Base-by-base conservation (phyloP, 495 filamentous ascomycete species). In the Tuber borchii region DNA sequence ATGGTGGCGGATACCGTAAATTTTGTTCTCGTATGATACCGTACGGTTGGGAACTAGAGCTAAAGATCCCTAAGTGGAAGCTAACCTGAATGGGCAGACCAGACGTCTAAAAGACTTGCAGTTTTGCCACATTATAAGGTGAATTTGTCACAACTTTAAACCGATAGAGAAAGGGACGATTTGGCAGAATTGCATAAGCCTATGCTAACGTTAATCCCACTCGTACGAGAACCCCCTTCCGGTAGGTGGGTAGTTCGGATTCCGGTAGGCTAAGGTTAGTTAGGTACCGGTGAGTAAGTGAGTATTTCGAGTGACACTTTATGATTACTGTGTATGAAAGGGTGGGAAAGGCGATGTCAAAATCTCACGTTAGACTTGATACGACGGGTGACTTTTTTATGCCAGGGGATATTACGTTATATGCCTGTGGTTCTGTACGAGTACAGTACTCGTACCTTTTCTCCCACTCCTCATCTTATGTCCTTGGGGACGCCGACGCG, bases 381-480 rank as follows among this genome's bases (percentile, higher is more conserved):
- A 61, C n/a, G 51, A 61, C 31, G 51, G n/a, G n/a, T 16, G n/a
- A 31, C 51, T 61, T 61, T 61, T 61, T 61, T 31, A 61, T 61
- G 51, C n/a, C 26, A 61, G 51, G 51, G 51, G 51, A 61, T 61
- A n/a, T 61, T 31, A 61, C 51, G 51, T 61, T 61, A 61, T 40
- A 6, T 40, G 3, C 51, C n/a, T 12, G 51, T 26, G n/a, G 8
- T 26, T 31, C 31, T 31, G n/a, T 5, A n/a, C n/a, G n/a, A n/a
- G n/a, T n/a, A n/a, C n/a, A n/a, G n/a, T n/a, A 61, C 51, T 9
- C n/a, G 22, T 56, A 22, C 46, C 10, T 26, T 56, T 17, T 12
- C 14, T 4, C 4, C 26, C 26, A 31, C 31, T 31, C 31, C 10
- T 31, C 5, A 37, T 37, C 51, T 31, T 7, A 61, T 12, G 51